phyloP scores from a whole-genome alignment of 768 basidiomycete species.

The Kwoniella sp. region DNA sequence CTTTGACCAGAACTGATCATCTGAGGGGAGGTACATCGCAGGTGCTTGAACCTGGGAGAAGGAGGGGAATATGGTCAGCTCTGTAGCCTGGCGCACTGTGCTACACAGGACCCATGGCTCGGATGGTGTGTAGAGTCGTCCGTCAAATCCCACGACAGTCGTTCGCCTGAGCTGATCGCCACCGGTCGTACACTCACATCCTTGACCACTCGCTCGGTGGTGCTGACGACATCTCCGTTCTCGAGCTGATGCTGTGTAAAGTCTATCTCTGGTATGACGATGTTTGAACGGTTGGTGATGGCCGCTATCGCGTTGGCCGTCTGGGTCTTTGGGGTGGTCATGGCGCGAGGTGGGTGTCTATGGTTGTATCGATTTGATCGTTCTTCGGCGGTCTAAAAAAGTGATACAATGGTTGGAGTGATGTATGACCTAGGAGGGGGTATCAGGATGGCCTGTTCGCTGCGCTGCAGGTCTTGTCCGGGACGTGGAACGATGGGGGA shows the following conservation, averaged over 20 bases:
- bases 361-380: not conserved
- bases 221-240: conserved; percentile 84
- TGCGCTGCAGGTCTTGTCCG: not conserved
- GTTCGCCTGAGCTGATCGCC: no score
- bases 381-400: not conserved
- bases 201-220: conserved; percentile 92
- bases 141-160: no score
- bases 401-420: not conserved
- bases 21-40: conserved; percentile 84
- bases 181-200: conserved; percentile 60
- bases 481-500: not conserved
- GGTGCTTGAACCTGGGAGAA: conserved; percentile 84
- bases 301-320: conserved; percentile 43
- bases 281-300: conserved; percentile 35
- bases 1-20: conserved; percentile 85
- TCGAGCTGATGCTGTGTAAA: conserved; percentile 88
- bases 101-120: no score
- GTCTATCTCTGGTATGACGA: conserved; percentile 64
- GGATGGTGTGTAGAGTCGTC: no score
- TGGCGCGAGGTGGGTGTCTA: conserved; percentile 9
- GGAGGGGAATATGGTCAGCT: not conserved
- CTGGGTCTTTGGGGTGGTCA: conserved; percentile 42
- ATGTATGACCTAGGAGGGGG: no score
- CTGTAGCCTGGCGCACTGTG: no score
- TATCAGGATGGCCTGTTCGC: not conserved